phyloP scores from a whole-genome alignment of 805 yeast genomes.

The Metschnikowia peoriensis region DNA sequence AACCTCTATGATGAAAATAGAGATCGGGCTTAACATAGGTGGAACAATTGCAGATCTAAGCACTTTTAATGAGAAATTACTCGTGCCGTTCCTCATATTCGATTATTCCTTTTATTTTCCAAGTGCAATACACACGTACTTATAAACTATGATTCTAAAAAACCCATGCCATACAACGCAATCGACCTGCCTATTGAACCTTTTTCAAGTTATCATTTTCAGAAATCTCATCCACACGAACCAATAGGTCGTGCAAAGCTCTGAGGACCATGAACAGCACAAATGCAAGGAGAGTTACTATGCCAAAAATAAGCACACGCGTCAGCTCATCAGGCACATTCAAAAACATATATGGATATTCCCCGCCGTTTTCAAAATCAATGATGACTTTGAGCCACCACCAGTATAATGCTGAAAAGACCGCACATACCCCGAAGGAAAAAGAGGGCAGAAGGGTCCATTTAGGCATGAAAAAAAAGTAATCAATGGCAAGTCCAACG shows the following conservation, averaged over 20 bases:
- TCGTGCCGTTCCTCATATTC: not conserved
- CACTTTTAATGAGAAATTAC: too few species aligned
- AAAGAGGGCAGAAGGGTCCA: conserved; percentile 34
- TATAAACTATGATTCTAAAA: not conserved
- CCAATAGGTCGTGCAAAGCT: conserved; percentile 23
- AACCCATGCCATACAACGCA: not conserved
- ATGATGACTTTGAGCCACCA: conserved; percentile 47
- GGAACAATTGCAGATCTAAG: too few species aligned
- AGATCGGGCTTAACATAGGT: too few species aligned
- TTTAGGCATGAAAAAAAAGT: conserved; percentile 49
- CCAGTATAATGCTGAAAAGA: conserved; percentile 53
- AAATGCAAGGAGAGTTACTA: conserved; percentile 38
- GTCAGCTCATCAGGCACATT: conserved; percentile 46
- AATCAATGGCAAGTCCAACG: conserved; percentile 51
- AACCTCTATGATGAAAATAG: too few species aligned
- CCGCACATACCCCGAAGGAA: conserved; percentile 40
- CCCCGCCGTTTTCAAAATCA: conserved; percentile 45
- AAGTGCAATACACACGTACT: not conserved
- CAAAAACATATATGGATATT: conserved; percentile 68
- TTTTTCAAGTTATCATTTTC: not conserved
- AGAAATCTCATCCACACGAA: not conserved
- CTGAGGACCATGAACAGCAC: conserved; percentile 30
- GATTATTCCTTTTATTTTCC: not conserved
- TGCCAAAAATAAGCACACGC: conserved; percentile 48
- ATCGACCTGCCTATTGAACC: not conserved